A percentile compares a stretch with the other conserved stretches of the same genome.
These are phyloP conservation scores for Penstemon newberryi DNA, from an alignment of 257 asterid species.

Conservation along the genomic window DNA sequence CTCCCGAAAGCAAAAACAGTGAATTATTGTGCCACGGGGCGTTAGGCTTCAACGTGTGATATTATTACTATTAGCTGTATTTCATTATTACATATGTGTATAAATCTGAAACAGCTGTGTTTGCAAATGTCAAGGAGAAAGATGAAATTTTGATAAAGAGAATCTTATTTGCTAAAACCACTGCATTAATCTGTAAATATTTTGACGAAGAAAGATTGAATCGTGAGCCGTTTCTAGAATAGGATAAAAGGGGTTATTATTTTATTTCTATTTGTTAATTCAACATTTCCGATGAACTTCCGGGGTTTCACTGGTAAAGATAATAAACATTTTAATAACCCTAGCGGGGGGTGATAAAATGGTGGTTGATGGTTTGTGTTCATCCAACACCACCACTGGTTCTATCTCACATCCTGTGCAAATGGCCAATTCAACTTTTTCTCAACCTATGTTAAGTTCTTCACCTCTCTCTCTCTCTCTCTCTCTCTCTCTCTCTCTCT, in stretches of 20 bases:
- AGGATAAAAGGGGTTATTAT: slow-evolving; percentile 5
- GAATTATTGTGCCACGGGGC: too few relatives aligned
- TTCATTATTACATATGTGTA: too few relatives aligned
- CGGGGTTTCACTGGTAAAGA: slow-evolving; percentile 42
- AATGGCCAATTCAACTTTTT: too few relatives aligned
- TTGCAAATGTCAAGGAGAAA: slow-evolving; percentile 15
- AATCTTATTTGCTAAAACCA: slow-evolving; percentile 14
- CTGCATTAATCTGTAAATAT: neutral
- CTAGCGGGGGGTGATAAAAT: slow-evolving; percentile 40
- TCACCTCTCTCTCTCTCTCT: too few relatives aligned
- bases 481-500: too few relatives aligned
- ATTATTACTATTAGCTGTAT: too few relatives aligned
- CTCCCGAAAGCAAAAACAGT: too few relatives aligned
- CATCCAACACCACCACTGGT: too few relatives aligned
- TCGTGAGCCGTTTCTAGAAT: slow-evolving; percentile 1
- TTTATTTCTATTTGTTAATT: neutral
- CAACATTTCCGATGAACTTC: slow-evolving; percentile 48
- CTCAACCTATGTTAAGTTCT: too few relatives aligned
- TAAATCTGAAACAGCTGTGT: too few relatives aligned
- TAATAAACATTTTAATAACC: slow-evolving; percentile 28
- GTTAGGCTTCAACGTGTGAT: too few relatives aligned
- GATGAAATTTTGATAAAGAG: slow-evolving; percentile 31
- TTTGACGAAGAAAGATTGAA: neutral
- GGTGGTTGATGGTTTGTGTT: slow-evolving; percentile 32
- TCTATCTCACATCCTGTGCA: too few relatives aligned